A percentile compares a stretch with the other conserved stretches of the same genome.
Conservation (phyloP, 345 rosid genomes). For the Luvunga scandens region DNA sequence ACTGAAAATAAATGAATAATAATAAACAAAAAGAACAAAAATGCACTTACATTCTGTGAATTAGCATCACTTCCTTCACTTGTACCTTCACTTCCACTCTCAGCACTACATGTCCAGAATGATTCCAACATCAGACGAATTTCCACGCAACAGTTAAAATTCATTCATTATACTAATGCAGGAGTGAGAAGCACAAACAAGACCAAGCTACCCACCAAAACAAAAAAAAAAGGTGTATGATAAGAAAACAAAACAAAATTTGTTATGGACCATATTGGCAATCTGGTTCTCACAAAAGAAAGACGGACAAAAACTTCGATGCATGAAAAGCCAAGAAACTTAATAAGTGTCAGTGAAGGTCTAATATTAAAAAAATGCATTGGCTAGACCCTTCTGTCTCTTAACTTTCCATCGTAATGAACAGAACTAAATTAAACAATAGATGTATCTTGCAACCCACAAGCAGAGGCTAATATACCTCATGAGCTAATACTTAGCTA, state of each 20-base stretch:
- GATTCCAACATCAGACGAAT: slow-evolving; percentile 26
- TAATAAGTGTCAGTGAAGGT: not conserved
- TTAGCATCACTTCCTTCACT: slow-evolving; percentile 98
- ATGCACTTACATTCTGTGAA: slow-evolving; percentile 75
- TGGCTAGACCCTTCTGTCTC: not conserved
- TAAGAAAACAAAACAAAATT: not conserved
- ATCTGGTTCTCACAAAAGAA: not conserved
- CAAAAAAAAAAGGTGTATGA: not conserved
- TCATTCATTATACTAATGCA: not conserved
- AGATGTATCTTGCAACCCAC: not conserved
- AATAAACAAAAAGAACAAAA: slow-evolving; percentile 5
- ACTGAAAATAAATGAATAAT: not conserved
- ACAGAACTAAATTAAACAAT: not conserved
- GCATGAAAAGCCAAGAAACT: not conserved
- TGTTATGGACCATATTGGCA: not conserved
- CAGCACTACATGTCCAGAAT: slow-evolving; percentile 51
- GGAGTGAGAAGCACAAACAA: not conserved
- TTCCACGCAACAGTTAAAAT: not conserved
- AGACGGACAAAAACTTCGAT: not conserved
- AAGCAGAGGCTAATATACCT: not conserved
- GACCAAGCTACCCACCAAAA: not conserved
- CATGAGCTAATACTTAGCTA: not conserved
- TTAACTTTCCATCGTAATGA: not conserved
- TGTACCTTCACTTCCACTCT: slow-evolving; percentile 90
- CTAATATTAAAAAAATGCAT: not conserved